Evolutionary conservation across 2,329 filamentous ascomycete genomes (phyloP).

Genomic region (Didymellaceae sp.): DNA sequence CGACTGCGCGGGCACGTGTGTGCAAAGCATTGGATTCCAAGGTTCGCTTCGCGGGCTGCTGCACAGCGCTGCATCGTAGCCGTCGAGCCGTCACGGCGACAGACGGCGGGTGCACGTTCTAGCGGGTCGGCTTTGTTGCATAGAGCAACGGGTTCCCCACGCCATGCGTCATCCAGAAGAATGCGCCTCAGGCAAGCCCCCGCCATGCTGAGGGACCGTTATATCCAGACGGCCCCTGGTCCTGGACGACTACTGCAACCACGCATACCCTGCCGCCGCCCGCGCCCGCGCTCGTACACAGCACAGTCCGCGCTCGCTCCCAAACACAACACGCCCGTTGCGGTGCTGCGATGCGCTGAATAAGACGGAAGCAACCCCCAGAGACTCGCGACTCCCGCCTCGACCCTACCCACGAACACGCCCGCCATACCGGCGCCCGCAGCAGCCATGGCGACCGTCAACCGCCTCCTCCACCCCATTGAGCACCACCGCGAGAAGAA

Average conservation of each 20-base stretch:
- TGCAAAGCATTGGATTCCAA: not conserved
- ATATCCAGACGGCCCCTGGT: slow-evolving; percentile 22
- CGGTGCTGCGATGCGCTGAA: slow-evolving; percentile 21
- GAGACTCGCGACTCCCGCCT: slow-evolving; percentile 18
- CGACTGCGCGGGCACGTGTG: slow-evolving; percentile 1
- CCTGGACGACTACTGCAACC: slow-evolving; percentile 33
- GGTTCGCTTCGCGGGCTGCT: too few relatives aligned
- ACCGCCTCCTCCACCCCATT: slow-evolving; percentile 47
- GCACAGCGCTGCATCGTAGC: not conserved
- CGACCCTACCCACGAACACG: slow-evolving; percentile 17
- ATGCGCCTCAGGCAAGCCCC: slow-evolving; percentile 32
- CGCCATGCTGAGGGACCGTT: slow-evolving; percentile 25
- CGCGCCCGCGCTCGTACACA: not conserved
- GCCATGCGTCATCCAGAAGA: slow-evolving; percentile 15
- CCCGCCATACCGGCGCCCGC: slow-evolving; percentile 13
- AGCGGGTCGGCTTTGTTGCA: slow-evolving; percentile 16
- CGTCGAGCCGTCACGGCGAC: not conserved
- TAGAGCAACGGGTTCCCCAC: slow-evolving; percentile 17
- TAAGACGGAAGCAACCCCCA: slow-evolving; percentile 20
- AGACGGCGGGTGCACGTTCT: not conserved
- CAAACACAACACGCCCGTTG: slow-evolving; percentile 12
- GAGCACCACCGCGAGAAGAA: slow-evolving; percentile 41
- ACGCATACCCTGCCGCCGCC: slow-evolving; percentile 4
- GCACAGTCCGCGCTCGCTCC: not conserved
- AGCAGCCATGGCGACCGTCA: slow-evolving; percentile 46